Percentiles rank a stretch among this genome's conserved stretches.
phyloP scores from a whole-genome alignment of 1,284 basidiomycete species.

The Pholiota adiposa region DNA sequence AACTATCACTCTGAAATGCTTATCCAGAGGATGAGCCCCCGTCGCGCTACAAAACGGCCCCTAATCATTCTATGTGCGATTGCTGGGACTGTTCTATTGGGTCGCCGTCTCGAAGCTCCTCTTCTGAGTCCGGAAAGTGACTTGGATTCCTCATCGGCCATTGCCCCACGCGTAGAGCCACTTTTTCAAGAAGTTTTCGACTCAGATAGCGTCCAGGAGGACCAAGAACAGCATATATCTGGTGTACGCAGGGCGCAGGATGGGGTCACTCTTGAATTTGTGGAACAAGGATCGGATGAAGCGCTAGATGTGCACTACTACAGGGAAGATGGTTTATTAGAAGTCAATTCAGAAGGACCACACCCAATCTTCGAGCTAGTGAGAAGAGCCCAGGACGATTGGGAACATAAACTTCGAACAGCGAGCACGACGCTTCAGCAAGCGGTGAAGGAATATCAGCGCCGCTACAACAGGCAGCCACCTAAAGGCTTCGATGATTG shows the following conservation, averaged over 20 bases:
- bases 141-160: background rate
- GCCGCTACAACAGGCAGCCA: slow-evolving; percentile 44
- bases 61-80: slow-evolving; percentile 1
- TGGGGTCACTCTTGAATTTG: background rate
- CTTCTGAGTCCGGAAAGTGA: background rate
- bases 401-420: slow-evolving; percentile 51
- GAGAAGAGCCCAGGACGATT: slow-evolving; percentile 45
- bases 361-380: slow-evolving; percentile 63
- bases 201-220: background rate
- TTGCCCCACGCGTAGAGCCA: background rate
- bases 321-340: slow-evolving; percentile 39
- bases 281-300: background rate
- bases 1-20: background rate
- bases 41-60: slow-evolving; percentile 1
- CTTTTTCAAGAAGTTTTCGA: background rate
- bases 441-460: slow-evolving; percentile 60
- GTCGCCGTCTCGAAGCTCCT: background rate
- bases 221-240: background rate
- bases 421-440: slow-evolving; percentile 58
- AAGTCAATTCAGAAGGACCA: slow-evolving; percentile 39
- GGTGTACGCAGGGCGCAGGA: background rate
- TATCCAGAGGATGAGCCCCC: background rate
- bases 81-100: background rate
- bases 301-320: slow-evolving; percentile 41
- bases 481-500: slow-evolving; percentile 56